phyloP scores from a whole-genome alignment of 495 filamentous ascomycete genomes.

The Hyphodiscus hymeniophilus region DNA sequence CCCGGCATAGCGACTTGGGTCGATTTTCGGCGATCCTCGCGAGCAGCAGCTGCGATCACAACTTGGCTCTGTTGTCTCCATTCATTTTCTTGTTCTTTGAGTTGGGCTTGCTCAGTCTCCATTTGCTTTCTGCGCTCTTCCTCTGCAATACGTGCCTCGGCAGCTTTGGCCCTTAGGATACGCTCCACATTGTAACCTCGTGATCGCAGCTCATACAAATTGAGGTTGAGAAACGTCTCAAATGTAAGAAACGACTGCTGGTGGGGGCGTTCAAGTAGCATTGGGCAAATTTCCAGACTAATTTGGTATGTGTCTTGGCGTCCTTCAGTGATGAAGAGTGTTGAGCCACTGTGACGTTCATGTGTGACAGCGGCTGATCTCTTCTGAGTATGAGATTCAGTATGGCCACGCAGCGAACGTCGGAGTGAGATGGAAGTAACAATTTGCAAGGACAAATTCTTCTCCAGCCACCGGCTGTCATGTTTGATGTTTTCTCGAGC shows the following conservation, averaged over 20 bases:
- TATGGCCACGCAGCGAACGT: constrained; percentile 59
- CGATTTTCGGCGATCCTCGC: constrained; percentile 11
- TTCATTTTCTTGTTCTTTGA: constrained; percentile 55
- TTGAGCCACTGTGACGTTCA: constrained; percentile 33
- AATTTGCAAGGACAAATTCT: constrained; percentile 67
- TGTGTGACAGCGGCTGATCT: constrained; percentile 59
- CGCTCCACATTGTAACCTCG: constrained; percentile 94
- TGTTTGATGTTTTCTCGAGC: constrained; percentile 65
- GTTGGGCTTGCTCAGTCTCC: constrained; percentile 59
- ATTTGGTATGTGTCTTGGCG: constrained; percentile 81
- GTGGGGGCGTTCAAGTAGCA: constrained; percentile 75
- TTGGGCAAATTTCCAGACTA: constrained; percentile 67
- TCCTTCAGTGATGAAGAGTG: constrained; percentile 48
- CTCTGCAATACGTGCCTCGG: constrained; percentile 78
- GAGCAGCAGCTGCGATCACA: constrained; percentile 7
- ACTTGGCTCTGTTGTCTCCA: constrained; percentile 38
- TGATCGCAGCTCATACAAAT: constrained; percentile 63
- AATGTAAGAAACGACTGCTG: constrained; percentile 79
- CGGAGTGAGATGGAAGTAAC: constrained; percentile 69
- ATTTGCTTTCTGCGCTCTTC: constrained; percentile 67
- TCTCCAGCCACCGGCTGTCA: constrained; percentile 82
- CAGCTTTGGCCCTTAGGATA: constrained; percentile 75
- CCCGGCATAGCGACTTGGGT: constrained; percentile 50
- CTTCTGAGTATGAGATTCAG: constrained; percentile 57
- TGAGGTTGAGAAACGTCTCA: constrained; percentile 73